Evolutionary conservation across 2,329 filamentous ascomycete genomes (phyloP).

Genomic region (Colletotrichum melonis): DNA sequence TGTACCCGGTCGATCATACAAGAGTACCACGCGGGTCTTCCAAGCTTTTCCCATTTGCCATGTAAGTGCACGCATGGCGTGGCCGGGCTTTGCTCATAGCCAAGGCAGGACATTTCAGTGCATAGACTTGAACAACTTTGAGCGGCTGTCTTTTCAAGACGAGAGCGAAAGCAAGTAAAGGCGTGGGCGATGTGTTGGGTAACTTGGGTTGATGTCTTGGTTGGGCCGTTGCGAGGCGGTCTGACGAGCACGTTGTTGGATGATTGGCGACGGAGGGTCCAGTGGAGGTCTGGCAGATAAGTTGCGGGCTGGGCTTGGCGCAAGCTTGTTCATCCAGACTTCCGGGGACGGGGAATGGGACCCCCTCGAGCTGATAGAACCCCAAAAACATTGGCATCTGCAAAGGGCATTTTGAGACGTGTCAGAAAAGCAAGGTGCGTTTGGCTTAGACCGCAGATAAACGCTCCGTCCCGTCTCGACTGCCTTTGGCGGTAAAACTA

Average conservation of each 20-base stretch:
- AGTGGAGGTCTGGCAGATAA: slow-evolving; percentile 11
- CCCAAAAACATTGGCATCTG: slow-evolving; percentile 18
- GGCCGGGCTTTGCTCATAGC: background rate
- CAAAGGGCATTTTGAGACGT: slow-evolving; percentile 25
- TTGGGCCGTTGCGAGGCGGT: slow-evolving; percentile 30
- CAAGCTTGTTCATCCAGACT: slow-evolving; percentile 19
- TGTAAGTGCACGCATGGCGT: background rate
- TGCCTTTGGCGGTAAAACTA: slow-evolving; percentile 29
- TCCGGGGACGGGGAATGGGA: slow-evolving; percentile 9
- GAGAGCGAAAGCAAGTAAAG: background rate
- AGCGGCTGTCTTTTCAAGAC: background rate
- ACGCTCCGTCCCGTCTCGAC: slow-evolving; percentile 30
- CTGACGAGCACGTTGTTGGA: slow-evolving; percentile 36
- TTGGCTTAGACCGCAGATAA: slow-evolving; percentile 26
- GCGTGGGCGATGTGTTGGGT: background rate
- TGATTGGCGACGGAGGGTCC: slow-evolving; percentile 34
- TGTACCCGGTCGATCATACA: background rate
- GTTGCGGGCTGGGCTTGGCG: slow-evolving; percentile 25
- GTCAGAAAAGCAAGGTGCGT: slow-evolving; percentile 26
- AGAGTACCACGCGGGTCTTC: slow-evolving; percentile 6
- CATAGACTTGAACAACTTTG: background rate
- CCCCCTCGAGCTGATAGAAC: background rate
- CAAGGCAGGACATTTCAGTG: background rate
- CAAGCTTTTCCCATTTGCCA: background rate
- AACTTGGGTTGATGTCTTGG: slow-evolving; percentile 3